Conservation (phyloP, 2,329 filamentous ascomycete genomes). For the Beauveria scarabaeidicola region DNA sequence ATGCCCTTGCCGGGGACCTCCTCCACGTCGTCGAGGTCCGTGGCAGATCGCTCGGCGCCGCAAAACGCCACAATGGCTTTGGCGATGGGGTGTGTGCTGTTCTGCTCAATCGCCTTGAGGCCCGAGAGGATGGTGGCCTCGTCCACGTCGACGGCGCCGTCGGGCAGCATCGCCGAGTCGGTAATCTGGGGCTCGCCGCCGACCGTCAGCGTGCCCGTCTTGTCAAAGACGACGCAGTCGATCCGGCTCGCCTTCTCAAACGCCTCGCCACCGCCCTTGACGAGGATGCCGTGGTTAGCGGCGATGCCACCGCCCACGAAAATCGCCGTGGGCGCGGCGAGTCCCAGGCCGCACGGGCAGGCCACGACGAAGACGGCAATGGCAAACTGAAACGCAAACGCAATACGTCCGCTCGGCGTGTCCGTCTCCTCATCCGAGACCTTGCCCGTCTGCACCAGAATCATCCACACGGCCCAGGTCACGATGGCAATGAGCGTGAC, state of each 20-base stretch:
- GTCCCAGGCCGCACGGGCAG: constrained; percentile 73
- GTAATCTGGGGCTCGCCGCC: constrained; percentile 64
- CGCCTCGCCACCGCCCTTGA: constrained; percentile 76
- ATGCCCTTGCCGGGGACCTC: constrained; percentile 67
- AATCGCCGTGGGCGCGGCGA: constrained; percentile 79
- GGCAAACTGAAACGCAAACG: constrained; percentile 72
- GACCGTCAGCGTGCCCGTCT: constrained; percentile 75
- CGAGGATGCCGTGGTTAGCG: constrained; percentile 70
- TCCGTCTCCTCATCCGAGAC: constrained; percentile 51
- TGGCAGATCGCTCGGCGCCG: constrained; percentile 24
- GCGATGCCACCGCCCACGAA: constrained; percentile 77
- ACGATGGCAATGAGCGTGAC: constrained; percentile 60
- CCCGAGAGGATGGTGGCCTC: constrained; percentile 38
- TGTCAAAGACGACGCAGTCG: constrained; percentile 78
- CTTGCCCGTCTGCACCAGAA: constrained; percentile 48
- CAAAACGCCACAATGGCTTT: constrained; percentile 61
- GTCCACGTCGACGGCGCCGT: constrained; percentile 17
- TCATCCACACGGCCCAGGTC: constrained; percentile 66
- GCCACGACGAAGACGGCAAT: constrained; percentile 83
- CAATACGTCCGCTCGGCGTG: constrained; percentile 54
- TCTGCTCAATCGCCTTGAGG: constrained; percentile 56
- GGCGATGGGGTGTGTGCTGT: constrained; percentile 67
- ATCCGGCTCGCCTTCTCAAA: constrained; percentile 76
- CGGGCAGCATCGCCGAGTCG: constrained; percentile 36
- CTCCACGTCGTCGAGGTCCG: constrained; percentile 38